Conservation (phyloP, 352 stramenopile genomes). For the Phytophthora lateralis region DNA sequence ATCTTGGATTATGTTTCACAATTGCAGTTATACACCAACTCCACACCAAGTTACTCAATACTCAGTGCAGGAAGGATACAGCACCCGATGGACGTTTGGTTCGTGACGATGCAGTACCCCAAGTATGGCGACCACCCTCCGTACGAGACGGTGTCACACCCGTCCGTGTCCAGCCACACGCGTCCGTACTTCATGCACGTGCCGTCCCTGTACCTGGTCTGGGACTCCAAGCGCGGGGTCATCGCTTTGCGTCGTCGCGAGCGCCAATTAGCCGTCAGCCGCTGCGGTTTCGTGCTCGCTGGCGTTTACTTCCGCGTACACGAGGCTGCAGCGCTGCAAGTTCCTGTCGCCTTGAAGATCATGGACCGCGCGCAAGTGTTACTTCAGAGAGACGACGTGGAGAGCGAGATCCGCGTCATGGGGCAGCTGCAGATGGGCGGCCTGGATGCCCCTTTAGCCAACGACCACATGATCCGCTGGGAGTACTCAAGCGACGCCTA, state of each 20-base stretch:
- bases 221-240: slow-evolving; percentile 66
- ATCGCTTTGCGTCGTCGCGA: slow-evolving; percentile 78
- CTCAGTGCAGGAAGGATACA: neutral
- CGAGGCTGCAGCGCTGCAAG: slow-evolving; percentile 46
- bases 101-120: slow-evolving; percentile 63
- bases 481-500: slow-evolving; percentile 68
- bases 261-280: slow-evolving; percentile 70
- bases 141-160: slow-evolving; percentile 67
- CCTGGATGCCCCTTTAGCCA: slow-evolving; percentile 73
- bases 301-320: slow-evolving; percentile 75
- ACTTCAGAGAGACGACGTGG: slow-evolving; percentile 79
- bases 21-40: neutral
- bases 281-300: slow-evolving; percentile 81
- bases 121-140: slow-evolving; percentile 51
- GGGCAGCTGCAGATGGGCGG: slow-evolving; percentile 73
- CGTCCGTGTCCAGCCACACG: slow-evolving; percentile 47
- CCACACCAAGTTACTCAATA: neutral
- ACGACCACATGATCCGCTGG: slow-evolving; percentile 81
- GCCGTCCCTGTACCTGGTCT: slow-evolving; percentile 69
- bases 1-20: slow-evolving; percentile 14
- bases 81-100: slow-evolving; percentile 73
- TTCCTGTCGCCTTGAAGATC: slow-evolving; percentile 78
- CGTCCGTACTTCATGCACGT: slow-evolving; percentile 67
- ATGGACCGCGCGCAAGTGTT: slow-evolving; percentile 80
- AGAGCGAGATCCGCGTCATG: slow-evolving; percentile 85